Evolutionary conservation across 2,329 filamentous ascomycete genomes (phyloP).

Genomic region (Diplodia sapinea): DNA sequence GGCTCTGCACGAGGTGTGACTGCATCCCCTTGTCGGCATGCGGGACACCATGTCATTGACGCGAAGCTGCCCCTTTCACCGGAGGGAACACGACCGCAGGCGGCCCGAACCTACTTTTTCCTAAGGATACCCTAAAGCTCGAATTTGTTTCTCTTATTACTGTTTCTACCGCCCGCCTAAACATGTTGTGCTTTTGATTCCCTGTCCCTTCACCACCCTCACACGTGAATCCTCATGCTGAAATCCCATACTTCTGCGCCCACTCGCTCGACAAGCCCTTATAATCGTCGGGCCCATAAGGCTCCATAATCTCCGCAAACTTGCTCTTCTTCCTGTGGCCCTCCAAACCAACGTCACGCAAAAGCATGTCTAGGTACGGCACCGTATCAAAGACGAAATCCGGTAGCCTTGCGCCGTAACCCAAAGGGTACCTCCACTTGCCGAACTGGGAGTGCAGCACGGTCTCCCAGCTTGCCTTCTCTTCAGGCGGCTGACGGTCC

Average conservation of each 20-base stretch:
- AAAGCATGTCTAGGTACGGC: slow-evolving; percentile 73
- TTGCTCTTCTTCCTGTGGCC: slow-evolving; percentile 60
- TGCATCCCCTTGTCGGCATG: slow-evolving; percentile 6
- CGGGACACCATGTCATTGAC: slow-evolving; percentile 10
- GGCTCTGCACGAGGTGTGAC: slow-evolving; percentile 1
- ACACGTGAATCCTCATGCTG: background rate
- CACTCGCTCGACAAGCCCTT: slow-evolving; percentile 61
- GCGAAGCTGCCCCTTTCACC: background rate
- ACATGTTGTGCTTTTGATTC: background rate
- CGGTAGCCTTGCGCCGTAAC: slow-evolving; percentile 64
- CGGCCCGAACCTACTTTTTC: background rate
- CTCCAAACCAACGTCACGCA: slow-evolving; percentile 68
- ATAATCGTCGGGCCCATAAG: slow-evolving; percentile 68
- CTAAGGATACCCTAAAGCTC: slow-evolving; percentile 16
- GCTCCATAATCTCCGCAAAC: slow-evolving; percentile 59
- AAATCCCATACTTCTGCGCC: slow-evolving; percentile 34
- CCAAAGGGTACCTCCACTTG: slow-evolving; percentile 70
- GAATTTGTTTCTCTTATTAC: background rate
- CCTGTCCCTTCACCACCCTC: background rate
- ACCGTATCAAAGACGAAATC: slow-evolving; percentile 79
- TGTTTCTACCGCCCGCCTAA: background rate
- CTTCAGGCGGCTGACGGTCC: slow-evolving; percentile 32
- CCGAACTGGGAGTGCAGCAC: slow-evolving; percentile 72
- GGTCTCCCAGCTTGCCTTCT: slow-evolving; percentile 44
- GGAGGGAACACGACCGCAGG: background rate